Evolutionary conservation across 768 basidiomycete genomes (phyloP).

Genomic region (Auriculariales sp.): DNA sequence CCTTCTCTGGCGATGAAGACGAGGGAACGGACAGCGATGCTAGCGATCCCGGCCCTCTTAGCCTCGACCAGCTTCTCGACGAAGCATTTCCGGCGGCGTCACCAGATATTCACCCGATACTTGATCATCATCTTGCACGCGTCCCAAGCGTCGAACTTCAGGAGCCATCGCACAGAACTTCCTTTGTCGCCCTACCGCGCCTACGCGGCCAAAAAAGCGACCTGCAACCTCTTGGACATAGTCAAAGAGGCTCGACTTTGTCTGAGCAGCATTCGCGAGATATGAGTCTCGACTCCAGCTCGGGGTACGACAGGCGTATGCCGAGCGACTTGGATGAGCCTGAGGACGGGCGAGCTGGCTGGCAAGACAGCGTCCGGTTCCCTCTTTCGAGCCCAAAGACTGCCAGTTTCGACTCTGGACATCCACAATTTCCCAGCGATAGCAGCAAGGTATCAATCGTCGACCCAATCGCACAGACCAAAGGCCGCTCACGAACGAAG

Average conservation of each 20-base stretch:
- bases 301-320: not conserved
- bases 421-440: not conserved
- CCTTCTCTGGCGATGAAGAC: too few species aligned
- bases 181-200: too few species aligned
- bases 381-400: too few species aligned
- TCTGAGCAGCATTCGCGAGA: not conserved
- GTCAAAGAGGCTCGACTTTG: not conserved
- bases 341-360: too few species aligned
- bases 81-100: not conserved
- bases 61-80: not conserved
- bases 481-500: not conserved
- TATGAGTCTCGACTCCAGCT: not conserved
- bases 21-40: not conserved
- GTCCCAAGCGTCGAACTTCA: not conserved
- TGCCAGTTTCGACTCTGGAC: not conserved
- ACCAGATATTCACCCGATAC: not conserved
- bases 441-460: too few species aligned
- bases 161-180: too few species aligned
- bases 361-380: too few species aligned
- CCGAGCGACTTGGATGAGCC: too few species aligned
- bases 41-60: not conserved
- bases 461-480: too few species aligned
- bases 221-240: not conserved
- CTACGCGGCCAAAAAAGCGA: too few species aligned
- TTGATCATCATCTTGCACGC: not conserved